These are phyloP conservation scores for Tilletia walkeri DNA, from an alignment of 1,284 basidiomycete genomes.

Conservation along the genomic window DNA sequence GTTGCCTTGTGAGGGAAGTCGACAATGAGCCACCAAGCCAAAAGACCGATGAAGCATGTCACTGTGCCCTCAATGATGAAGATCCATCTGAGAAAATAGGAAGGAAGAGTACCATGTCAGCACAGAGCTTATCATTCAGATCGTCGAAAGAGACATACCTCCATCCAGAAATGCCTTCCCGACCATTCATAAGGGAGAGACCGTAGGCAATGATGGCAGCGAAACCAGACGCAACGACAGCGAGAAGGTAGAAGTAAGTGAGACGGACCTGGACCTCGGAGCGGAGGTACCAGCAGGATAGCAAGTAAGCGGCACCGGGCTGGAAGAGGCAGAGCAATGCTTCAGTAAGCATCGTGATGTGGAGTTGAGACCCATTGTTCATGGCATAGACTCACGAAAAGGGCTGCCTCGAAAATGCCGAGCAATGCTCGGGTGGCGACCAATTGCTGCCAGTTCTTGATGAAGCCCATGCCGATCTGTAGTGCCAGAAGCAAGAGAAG, in stretches of 20 bases:
- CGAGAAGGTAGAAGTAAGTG: constrained; percentile 57
- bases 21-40: constrained; percentile 40
- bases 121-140: neutral
- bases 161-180: constrained; percentile 24
- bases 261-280: constrained; percentile 57
- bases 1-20: constrained; percentile 60
- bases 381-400: constrained; percentile 27
- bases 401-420: constrained; percentile 51
- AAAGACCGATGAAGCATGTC: constrained; percentile 35
- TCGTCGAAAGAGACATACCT: neutral
- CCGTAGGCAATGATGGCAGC: constrained; percentile 58
- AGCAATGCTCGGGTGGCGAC: constrained; percentile 57
- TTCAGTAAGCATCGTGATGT: neutral
- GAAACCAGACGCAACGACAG: constrained; percentile 56
- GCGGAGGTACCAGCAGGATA: constrained; percentile 60
- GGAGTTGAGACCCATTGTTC: too few relatives aligned
- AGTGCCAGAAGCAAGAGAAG: neutral
- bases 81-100: constrained; percentile 41
- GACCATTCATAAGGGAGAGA: constrained; percentile 34
- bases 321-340: neutral
- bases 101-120: neutral
- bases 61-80: constrained; percentile 36
- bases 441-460: constrained; percentile 44
- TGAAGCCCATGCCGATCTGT: constrained; percentile 23
- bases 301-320: constrained; percentile 56